A percentile compares a stretch with the other conserved stretches of the same genome.
These are phyloP conservation scores for Syzygium oleosum DNA, from an alignment of 345 rosid species.

Conservation along the genomic window DNA sequence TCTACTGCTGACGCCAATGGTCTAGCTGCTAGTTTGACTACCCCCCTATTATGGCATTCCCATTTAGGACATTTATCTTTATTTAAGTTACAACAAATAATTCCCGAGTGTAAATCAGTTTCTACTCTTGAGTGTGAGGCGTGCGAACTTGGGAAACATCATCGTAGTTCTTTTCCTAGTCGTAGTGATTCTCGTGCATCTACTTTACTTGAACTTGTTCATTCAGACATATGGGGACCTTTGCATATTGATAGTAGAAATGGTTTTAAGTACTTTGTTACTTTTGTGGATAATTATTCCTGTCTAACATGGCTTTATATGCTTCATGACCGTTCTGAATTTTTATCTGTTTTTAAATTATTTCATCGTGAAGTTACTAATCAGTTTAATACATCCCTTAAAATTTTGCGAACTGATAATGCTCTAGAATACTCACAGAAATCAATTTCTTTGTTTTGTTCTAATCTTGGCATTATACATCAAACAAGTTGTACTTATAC, in stretches of 20 bases:
- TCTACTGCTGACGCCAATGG: too few relatives aligned
- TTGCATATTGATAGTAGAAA: not conserved
- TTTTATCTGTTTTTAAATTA: not conserved
- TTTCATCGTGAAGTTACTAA: not conserved
- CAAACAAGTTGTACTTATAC: not conserved
- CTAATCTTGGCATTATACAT: not conserved
- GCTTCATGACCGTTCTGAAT: too few relatives aligned
- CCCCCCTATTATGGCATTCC: not conserved
- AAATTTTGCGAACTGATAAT: not conserved
- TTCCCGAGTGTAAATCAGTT: not conserved
- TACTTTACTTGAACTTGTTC: not conserved
- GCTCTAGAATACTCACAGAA: not conserved
- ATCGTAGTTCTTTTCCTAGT: not conserved
- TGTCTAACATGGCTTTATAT: too few relatives aligned
- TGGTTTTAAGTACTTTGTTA: too few relatives aligned
- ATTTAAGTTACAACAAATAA: not conserved
- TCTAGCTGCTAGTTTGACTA: not conserved
- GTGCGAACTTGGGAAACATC: not conserved
- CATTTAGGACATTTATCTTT: not conserved
- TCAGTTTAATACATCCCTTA: not conserved
- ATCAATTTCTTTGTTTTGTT: not conserved
- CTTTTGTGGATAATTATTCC: too few relatives aligned
- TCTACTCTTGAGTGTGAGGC: not conserved
- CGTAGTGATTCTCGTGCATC: too few relatives aligned
- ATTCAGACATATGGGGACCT: not conserved